Conservation (phyloP, 2,329 filamentous ascomycete genomes). For the Xylaria sp. region DNA sequence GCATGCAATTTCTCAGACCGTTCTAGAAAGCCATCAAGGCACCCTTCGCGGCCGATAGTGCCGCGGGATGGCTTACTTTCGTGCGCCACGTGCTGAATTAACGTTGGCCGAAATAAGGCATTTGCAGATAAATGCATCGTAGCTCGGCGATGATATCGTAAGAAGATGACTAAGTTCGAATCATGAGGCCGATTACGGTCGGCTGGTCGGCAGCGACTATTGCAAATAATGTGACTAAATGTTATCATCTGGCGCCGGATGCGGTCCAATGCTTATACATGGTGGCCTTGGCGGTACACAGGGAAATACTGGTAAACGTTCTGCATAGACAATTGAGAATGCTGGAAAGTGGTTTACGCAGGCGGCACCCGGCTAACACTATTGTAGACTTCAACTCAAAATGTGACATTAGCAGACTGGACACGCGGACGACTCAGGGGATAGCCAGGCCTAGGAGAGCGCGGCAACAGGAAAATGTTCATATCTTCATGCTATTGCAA, state of each 20-base stretch:
- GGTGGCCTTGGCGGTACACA: background rate
- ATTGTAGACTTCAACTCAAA: background rate
- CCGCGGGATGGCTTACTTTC: slow-evolving; percentile 15
- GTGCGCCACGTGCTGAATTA: slow-evolving; percentile 4
- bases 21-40: slow-evolving; percentile 26
- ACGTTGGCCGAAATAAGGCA: background rate
- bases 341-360: background rate
- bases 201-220: background rate
- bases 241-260: background rate
- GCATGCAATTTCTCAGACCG: slow-evolving; percentile 4
- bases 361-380: background rate
- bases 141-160: background rate
- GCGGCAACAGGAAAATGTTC: background rate
- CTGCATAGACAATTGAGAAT: background rate
- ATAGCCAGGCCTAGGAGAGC: background rate
- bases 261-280: background rate
- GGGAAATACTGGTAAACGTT: background rate
- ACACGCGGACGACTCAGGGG: background rate
- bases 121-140: background rate
- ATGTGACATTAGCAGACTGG: background rate
- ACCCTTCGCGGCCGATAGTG: background rate
- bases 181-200: slow-evolving; percentile 10
- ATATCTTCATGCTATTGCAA: background rate
- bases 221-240: background rate
- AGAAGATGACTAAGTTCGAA: background rate